Evolutionary conservation across 106 monocot species (phyloP).

Genomic region (Phalaenopsis equestris): DNA sequence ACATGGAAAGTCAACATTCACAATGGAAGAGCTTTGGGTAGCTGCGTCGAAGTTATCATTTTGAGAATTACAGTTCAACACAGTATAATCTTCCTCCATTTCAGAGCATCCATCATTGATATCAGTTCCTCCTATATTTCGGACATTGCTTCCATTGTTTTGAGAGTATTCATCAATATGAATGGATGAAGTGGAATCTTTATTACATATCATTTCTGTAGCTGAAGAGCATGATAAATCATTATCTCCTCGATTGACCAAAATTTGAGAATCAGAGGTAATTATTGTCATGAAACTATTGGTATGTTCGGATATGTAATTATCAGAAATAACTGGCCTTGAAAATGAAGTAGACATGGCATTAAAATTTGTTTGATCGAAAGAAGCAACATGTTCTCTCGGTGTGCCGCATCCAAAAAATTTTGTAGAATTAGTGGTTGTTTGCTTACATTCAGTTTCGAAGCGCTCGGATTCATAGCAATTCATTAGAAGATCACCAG

Average conservation of each 20-base stretch:
- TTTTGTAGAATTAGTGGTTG: slow-evolving; percentile 8
- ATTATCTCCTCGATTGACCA: slow-evolving; percentile 10
- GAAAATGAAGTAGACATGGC: background rate
- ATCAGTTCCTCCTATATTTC: slow-evolving; percentile 9
- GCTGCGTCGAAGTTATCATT: slow-evolving; percentile 6
- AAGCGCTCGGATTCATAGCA: slow-evolving; percentile 12
- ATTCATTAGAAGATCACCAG: slow-evolving; percentile 21
- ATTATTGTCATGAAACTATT: background rate
- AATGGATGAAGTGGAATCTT: slow-evolving; percentile 5
- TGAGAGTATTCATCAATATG: slow-evolving; percentile 7
- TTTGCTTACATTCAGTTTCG: slow-evolving; percentile 19
- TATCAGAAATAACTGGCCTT: slow-evolving; percentile 7
- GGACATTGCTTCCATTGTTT: slow-evolving; percentile 11
- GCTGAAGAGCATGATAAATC: slow-evolving; percentile 6
- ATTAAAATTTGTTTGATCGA: background rate
- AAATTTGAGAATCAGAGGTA: background rate
- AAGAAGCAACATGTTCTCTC: background rate
- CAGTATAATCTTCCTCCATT: slow-evolving; percentile 7
- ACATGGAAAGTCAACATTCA: slow-evolving; percentile 1
- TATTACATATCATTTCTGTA: slow-evolving; percentile 5
- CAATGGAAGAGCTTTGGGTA: slow-evolving; percentile 3
- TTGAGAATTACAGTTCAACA: slow-evolving; percentile 2
- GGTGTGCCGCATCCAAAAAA: slow-evolving; percentile 6
- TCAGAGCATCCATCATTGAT: slow-evolving; percentile 1
- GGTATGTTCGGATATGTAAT: slow-evolving; percentile 7